Evolutionary conservation across 2,329 filamentous ascomycete species (phyloP).

Genomic region (Alternaria brassicae): DNA sequence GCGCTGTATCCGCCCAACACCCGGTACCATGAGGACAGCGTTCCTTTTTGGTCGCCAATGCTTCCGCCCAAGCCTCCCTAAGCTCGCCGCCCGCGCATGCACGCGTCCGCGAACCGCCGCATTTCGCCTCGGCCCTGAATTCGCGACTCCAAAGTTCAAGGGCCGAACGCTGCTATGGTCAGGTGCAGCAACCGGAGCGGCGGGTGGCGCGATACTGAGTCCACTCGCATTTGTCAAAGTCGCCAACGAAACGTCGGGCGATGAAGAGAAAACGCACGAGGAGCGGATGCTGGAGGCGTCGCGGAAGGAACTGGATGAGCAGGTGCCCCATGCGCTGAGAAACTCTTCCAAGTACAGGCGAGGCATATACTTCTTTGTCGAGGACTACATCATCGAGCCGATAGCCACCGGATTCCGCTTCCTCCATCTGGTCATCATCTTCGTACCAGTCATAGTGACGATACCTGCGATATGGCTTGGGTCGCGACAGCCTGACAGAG

Average conservation of each 20-base stretch:
- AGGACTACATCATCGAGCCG: conserved; percentile 79
- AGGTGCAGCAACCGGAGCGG: conserved; percentile 33
- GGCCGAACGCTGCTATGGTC: conserved; percentile 44
- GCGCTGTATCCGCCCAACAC: conserved; percentile 29
- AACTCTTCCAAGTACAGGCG: conserved; percentile 66
- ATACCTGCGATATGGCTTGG: conserved; percentile 86
- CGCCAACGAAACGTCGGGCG: conserved; percentile 57
- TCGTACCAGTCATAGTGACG: conserved; percentile 84
- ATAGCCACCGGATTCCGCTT: conserved; percentile 88
- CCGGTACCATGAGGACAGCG: conserved; percentile 58
- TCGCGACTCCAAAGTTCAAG: conserved; percentile 46
- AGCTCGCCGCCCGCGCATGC: conserved; percentile 24
- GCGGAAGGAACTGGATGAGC: conserved; percentile 75
- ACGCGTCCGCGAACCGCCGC: conserved; percentile 39
- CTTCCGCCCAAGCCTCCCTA: conserved; percentile 51
- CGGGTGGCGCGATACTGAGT: conserved; percentile 52
- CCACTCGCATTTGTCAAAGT: conserved; percentile 67
- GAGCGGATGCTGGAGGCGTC: conserved; percentile 87
- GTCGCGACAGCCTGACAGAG: conserved; percentile 64
- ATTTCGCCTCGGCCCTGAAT: conserved; percentile 41
- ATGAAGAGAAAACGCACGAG: conserved; percentile 72
- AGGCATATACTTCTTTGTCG: conserved; percentile 70
- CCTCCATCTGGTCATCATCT: conserved; percentile 83
- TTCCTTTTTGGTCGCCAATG: conserved; percentile 59
- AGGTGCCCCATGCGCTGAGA: conserved; percentile 67